phyloP scores from a whole-genome alignment of 352 stramenopile genomes.

The Pythium phragmiticola region DNA sequence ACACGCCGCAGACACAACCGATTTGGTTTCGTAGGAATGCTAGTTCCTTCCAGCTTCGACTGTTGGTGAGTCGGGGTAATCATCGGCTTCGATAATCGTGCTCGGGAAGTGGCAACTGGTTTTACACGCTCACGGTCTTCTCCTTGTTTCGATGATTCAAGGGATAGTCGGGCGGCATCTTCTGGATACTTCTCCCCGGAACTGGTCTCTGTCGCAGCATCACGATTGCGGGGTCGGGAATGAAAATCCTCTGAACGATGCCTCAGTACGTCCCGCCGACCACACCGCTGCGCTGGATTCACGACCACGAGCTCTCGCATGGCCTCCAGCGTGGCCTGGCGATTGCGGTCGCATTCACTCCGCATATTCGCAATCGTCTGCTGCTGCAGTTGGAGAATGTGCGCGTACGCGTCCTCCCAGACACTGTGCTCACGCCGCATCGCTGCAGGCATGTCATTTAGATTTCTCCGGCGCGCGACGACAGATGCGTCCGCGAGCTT shows the following conservation, averaged over 20 bases:
- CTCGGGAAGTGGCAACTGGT: not conserved
- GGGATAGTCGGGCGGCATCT: not conserved
- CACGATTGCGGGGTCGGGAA: not conserved
- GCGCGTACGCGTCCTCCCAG: conserved; percentile 78
- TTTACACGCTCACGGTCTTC: not conserved
- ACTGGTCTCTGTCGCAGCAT: not conserved
- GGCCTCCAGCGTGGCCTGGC: conserved; percentile 40
- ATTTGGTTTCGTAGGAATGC: not conserved
- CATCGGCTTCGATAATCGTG: not conserved
- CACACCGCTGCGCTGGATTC: conserved; percentile 31
- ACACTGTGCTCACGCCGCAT: conserved; percentile 33
- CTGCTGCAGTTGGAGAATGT: conserved; percentile 74
- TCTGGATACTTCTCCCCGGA: not conserved
- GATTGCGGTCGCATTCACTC: conserved; percentile 50
- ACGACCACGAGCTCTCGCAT: conserved; percentile 56
- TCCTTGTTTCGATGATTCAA: not conserved
- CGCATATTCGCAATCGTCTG: conserved; percentile 65
- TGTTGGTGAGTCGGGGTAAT: not conserved
- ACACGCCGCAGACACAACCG: not conserved
- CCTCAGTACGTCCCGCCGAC: not conserved
- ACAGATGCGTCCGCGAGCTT: conserved; percentile 41
- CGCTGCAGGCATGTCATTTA: conserved; percentile 26
- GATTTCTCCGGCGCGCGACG: conserved; percentile 3
- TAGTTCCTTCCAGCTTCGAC: not conserved
- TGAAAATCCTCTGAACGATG: not conserved